Conservation (phyloP, 257 asterid genomes). For the Coffea eugenioides region DNA sequence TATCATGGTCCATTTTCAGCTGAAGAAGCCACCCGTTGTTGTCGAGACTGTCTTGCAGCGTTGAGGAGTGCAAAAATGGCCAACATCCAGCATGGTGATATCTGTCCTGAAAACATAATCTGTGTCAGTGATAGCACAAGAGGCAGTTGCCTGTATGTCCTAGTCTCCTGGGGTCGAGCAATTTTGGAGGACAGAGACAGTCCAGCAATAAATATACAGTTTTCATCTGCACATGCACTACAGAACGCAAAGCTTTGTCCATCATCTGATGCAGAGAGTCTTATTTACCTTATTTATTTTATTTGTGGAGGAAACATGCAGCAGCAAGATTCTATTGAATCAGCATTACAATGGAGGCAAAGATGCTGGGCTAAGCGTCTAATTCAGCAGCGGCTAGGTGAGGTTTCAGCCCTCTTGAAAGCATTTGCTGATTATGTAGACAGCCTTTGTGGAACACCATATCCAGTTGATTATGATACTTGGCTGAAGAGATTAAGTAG, state of each 20-base stretch:
- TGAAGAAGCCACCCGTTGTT: constrained; percentile 62
- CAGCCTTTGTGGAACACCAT: constrained; percentile 72
- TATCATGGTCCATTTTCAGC: constrained; percentile 47
- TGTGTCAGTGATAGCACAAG: constrained; percentile 31
- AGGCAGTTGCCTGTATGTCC: constrained; percentile 35
- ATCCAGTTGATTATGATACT: constrained; percentile 66
- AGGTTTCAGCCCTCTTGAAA: constrained; percentile 63
- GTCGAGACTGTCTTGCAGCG: constrained; percentile 71
- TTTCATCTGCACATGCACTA: constrained; percentile 67
- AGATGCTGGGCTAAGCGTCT: constrained; percentile 61
- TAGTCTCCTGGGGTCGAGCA: constrained; percentile 79
- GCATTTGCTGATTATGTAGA: constrained; percentile 79
- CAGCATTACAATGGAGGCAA: constrained; percentile 74
- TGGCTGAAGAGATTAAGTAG: constrained; percentile 60
- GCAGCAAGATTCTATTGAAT: constrained; percentile 68
- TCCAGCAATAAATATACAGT: constrained; percentile 60
- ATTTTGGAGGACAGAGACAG: constrained; percentile 78
- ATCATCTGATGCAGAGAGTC: constrained; percentile 82
- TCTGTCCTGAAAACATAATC: constrained; percentile 60
- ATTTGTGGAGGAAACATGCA: constrained; percentile 61
- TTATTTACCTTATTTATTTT: constrained; percentile 54
- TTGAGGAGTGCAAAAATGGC: constrained; percentile 59
- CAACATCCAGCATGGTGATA: constrained; percentile 71
- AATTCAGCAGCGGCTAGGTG: constrained; percentile 62
- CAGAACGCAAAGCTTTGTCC: constrained; percentile 81